Evolutionary conservation across 2,329 filamentous ascomycete genomes (phyloP).

Genomic region (Whalleya microplaca): DNA sequence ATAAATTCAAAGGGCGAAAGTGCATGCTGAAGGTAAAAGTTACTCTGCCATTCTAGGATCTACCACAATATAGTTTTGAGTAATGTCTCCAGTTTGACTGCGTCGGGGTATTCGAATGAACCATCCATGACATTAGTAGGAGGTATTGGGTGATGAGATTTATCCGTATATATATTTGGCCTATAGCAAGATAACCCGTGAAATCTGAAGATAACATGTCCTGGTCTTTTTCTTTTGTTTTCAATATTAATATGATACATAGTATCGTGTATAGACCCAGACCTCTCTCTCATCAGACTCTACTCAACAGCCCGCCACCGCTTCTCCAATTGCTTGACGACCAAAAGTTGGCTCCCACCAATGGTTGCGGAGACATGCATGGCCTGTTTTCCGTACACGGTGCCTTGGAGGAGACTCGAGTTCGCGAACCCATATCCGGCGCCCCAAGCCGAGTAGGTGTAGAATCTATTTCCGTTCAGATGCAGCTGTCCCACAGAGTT

Average conservation of each 20-base stretch:
- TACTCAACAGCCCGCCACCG: slow-evolving; percentile 43
- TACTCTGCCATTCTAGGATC: no score
- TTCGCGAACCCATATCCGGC: slow-evolving; percentile 40
- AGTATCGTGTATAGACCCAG: background rate
- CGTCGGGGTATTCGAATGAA: no score
- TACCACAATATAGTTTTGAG: no score
- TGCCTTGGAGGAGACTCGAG: slow-evolving; percentile 33
- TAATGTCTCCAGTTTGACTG: no score
- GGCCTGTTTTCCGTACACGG: slow-evolving; percentile 38
- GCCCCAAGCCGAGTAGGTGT: slow-evolving; percentile 36
- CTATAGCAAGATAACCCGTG: background rate
- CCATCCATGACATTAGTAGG: no score
- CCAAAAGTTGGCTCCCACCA: slow-evolving; percentile 13
- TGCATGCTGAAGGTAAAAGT: no score
- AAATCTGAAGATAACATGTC: background rate
- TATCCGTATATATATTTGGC: no score
- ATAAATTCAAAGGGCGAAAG: no score
- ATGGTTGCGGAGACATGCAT: slow-evolving; percentile 22
- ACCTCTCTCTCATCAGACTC: background rate
- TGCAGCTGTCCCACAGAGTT: slow-evolving; percentile 28
- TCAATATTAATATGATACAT: no score
- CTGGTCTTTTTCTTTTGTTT: background rate
- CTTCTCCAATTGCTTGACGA: slow-evolving; percentile 37
- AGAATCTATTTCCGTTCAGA: slow-evolving; percentile 11
- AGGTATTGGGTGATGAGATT: no score